phyloP scores from a whole-genome alignment of 768 basidiomycete genomes.

The Terana coerulea region DNA sequence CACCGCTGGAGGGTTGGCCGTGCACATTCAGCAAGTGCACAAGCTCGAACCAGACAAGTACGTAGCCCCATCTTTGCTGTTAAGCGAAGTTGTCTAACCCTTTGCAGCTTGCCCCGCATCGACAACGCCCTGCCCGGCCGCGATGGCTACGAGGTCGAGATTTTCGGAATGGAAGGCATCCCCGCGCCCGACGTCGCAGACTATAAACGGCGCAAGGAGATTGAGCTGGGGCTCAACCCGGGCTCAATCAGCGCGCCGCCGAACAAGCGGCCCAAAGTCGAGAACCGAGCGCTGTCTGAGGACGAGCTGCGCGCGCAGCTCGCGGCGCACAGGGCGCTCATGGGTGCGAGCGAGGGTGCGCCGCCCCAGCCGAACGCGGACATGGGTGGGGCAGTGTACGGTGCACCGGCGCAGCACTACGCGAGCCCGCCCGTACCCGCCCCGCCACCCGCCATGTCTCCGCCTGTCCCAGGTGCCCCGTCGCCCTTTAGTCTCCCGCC shows the following conservation, averaged over 20 bases:
- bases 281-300: slow-evolving; percentile 74
- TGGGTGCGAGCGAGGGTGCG: slow-evolving; percentile 56
- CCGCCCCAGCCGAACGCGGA: slow-evolving; percentile 37
- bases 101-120: slow-evolving; percentile 72
- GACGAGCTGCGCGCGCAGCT: slow-evolving; percentile 84
- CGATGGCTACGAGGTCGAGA: slow-evolving; percentile 97
- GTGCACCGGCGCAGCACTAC: slow-evolving; percentile 73
- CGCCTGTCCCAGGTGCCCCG: slow-evolving; percentile 35
- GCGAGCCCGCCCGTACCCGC: slow-evolving; percentile 32
- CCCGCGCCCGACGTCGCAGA: slow-evolving; percentile 92
- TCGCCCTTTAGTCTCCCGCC: slow-evolving; percentile 3
- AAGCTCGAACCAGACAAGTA: slow-evolving; percentile 92
- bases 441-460: slow-evolving; percentile 29
- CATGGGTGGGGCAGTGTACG: slow-evolving; percentile 75
- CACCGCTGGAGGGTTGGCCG: slow-evolving; percentile 95
- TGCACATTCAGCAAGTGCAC: slow-evolving; percentile 98
- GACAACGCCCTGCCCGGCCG: slow-evolving; percentile 96
- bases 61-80: slow-evolving; percentile 2
- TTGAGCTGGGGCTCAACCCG: slow-evolving; percentile 82
- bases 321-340: slow-evolving; percentile 85
- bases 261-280: slow-evolving; percentile 75
- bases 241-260: slow-evolving; percentile 81
- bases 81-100: slow-evolving; percentile 7
- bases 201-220: slow-evolving; percentile 94
- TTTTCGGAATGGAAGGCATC: slow-evolving; percentile 99